Evolutionary conservation across 345 rosid genomes (phyloP).

Genomic region (Noccaea bulbosa): DNA sequence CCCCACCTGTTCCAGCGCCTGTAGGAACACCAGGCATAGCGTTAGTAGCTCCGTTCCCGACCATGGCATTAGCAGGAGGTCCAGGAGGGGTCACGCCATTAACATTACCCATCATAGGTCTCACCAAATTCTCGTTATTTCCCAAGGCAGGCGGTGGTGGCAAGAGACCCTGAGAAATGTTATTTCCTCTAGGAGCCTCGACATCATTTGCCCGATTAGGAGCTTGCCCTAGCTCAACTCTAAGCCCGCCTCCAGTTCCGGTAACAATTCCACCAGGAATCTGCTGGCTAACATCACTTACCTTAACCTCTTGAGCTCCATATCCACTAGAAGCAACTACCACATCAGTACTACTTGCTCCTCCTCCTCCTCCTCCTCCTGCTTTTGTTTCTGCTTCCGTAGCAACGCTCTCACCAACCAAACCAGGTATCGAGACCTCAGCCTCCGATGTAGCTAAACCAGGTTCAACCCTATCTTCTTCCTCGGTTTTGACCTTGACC

Average conservation of each 20-base stretch:
- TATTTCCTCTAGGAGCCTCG: constrained; percentile 47
- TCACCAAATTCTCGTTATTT: constrained; percentile 47
- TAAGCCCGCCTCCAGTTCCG: constrained; percentile 58
- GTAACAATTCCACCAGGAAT: constrained; percentile 38
- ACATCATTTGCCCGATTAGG: constrained; percentile 44
- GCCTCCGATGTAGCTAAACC: constrained; percentile 33
- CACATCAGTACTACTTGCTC: constrained; percentile 34
- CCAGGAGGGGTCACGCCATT: constrained; percentile 46
- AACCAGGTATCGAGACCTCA: constrained; percentile 48
- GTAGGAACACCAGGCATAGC: constrained; percentile 38
- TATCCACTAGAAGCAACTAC: constrained; percentile 46
- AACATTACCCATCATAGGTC: constrained; percentile 46
- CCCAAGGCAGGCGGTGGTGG: constrained; percentile 41
- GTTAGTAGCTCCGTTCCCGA: constrained; percentile 42
- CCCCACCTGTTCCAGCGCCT: constrained; percentile 41
- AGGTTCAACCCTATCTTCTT: constrained; percentile 36
- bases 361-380: constrained; percentile 1
- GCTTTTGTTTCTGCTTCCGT: constrained; percentile 19
- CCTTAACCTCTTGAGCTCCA: constrained; percentile 52
- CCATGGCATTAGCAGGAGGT: constrained; percentile 45
- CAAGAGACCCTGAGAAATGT: constrained; percentile 41
- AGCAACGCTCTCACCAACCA: constrained; percentile 48
- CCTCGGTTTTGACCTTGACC: constrained; percentile 25
- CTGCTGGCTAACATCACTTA: constrained; percentile 43
- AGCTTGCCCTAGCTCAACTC: constrained; percentile 62